A percentile compares a stretch with the other conserved stretches of the same genome.
These are phyloP conservation scores for Lodderomyces jiufengensis DNA, from an alignment of 1,139 yeast species.

Conservation along the genomic window DNA sequence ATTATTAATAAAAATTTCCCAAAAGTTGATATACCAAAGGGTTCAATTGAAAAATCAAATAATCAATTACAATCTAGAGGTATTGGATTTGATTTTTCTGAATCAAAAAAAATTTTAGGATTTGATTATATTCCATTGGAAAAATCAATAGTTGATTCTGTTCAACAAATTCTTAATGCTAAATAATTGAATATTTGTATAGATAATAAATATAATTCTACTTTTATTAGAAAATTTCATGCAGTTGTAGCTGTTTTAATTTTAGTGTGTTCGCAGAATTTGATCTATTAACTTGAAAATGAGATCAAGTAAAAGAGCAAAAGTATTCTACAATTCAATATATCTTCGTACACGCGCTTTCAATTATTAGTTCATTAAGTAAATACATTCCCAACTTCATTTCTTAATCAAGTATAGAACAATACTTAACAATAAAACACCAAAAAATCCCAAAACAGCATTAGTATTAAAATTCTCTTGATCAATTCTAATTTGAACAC, in stretches of 20 bases:
- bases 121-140: constrained; percentile 32
- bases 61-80: constrained; percentile 1
- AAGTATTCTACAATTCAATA: too few relatives aligned
- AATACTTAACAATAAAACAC: constrained; percentile 8
- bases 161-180: constrained; percentile 12
- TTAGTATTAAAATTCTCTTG: constrained; percentile 28
- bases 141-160: constrained; percentile 34
- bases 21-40: constrained; percentile 13
- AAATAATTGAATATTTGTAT: too few relatives aligned
- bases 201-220: too few relatives aligned
- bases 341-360: too few relatives aligned
- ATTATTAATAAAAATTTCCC: constrained; percentile 21
- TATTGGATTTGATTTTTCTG: constrained; percentile 20
- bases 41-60: constrained; percentile 12
- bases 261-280: too few relatives aligned
- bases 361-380: too few relatives aligned
- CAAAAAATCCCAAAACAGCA: constrained; percentile 12
- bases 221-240: too few relatives aligned
- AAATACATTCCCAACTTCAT: too few relatives aligned
- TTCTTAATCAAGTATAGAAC: background rate
- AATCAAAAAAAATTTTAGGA: constrained; percentile 29
- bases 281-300: too few relatives aligned
- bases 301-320: too few relatives aligned
- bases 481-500: constrained; percentile 24
- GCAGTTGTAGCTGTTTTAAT: too few relatives aligned